Evolutionary conservation across 495 filamentous ascomycete genomes (phyloP).

Genomic region (Thermochaetoides thermophila): DNA sequence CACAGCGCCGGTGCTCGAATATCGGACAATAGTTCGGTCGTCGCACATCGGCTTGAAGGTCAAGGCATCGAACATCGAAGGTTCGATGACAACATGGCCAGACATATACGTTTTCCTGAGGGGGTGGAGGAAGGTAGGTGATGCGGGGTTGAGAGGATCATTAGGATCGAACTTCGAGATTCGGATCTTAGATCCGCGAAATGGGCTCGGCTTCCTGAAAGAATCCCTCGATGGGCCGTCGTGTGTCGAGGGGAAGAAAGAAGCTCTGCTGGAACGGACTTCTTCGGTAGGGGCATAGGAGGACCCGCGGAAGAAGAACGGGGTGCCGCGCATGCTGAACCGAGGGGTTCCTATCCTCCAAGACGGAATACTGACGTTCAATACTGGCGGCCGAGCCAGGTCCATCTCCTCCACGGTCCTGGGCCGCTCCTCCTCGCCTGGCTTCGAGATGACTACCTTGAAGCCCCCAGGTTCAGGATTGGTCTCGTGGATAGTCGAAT

Average conservation of each 20-base stretch:
- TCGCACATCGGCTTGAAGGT: constrained; percentile 57
- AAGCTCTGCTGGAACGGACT: constrained; percentile 27
- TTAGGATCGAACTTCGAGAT: constrained; percentile 12
- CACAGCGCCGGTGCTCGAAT: constrained; percentile 58
- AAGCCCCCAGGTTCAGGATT: constrained; percentile 49
- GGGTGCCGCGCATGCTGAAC: constrained; percentile 65
- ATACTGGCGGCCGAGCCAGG: constrained; percentile 32
- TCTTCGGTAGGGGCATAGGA: constrained; percentile 43
- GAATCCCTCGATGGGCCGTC: constrained; percentile 11
- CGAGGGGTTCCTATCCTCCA: constrained; percentile 73
- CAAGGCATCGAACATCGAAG: constrained; percentile 64
- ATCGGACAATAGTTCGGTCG: constrained; percentile 71
- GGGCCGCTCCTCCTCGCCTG: constrained; percentile 41
- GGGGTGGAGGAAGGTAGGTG: constrained; percentile 13
- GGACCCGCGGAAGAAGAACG: constrained; percentile 69
- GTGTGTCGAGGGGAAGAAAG: constrained; percentile 18
- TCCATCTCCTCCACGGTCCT: constrained; percentile 49
- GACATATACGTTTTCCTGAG: constrained; percentile 28
- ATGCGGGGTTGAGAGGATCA: constrained; percentile 10
- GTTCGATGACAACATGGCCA: constrained; percentile 33
- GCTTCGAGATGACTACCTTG: constrained; percentile 73
- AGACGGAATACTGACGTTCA: constrained; percentile 74
- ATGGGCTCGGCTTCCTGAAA: constrained; percentile 16
- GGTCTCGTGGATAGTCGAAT: constrained; percentile 31
- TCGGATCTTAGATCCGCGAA: constrained; percentile 12